Base-by-base conservation (phyloP, 2,329 filamentous ascomycete species). In the Cladobotryum protrusum region DNA sequence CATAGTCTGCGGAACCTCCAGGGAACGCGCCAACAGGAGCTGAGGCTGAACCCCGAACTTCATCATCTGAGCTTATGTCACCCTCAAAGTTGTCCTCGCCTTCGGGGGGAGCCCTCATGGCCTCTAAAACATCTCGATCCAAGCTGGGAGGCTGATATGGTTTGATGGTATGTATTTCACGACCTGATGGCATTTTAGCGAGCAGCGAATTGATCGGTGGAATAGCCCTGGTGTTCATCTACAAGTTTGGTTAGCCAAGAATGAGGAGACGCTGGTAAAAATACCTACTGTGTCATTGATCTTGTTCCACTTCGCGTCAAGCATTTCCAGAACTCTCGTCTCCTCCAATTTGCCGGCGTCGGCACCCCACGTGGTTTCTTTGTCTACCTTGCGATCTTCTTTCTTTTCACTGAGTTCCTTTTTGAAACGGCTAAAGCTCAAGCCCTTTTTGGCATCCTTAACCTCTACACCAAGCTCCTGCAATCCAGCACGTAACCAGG, bases 291-390 rank as follows among this genome's bases (percentile, higher is more conserved):
- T 95, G 67, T 96, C 89, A 63, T 99, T 99, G 68, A 90, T 82
- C 70, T 90, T 93, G 54, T 81, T 82, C 92, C 93, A 96, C 65
- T 96, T 96, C 35, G 76, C 78, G 59, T 95, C 81, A 33, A 99
- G 72, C 82, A 93, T 89, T 59, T 93, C 87, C 46, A 96, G 76
- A 2, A 97, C 86, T 49, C 90, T 78, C 2, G 78, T 82, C 69
- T 99, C 93, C 65, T 97, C 93, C 15, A 89, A 70, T 59, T 81
- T 85, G 1, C 93, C 92, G 0, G 85, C 92, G 68, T 96, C 91
- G 42, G 84, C 74, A 0, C 91, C 91, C 88, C 89, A 93, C 24
- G 73, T 73, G 1, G 73, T 71, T 42, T 82, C 86, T 63, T 82
- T 89, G 58, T 92, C 88, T 20, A 95, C 77, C 57, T 82, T 85